A percentile compares a stretch with the other conserved stretches of the same genome.
phyloP scores from a whole-genome alignment of 2,329 filamentous ascomycete genomes.

The Monilinia polystroma region DNA sequence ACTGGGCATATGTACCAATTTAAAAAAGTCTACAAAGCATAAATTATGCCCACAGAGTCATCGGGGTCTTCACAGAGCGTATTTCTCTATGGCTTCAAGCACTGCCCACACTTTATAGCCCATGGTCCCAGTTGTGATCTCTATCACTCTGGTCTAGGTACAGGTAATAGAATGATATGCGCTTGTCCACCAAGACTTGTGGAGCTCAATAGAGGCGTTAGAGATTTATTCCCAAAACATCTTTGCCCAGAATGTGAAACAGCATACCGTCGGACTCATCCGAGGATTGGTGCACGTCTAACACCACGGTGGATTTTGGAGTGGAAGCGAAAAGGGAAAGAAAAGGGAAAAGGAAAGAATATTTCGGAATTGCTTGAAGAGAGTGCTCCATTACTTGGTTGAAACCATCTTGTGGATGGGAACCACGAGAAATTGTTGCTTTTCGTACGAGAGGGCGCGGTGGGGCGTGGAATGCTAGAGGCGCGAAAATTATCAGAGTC shows the following conservation, averaged over 20 bases:
- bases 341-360: neutral
- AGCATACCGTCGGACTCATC: neutral
- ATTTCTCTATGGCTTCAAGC: slow-evolving; percentile 1
- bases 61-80: neutral
- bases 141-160: slow-evolving; percentile 1
- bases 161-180: neutral
- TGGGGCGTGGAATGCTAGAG: neutral
- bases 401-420: no score
- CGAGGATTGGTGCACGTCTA: neutral
- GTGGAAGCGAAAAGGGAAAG: neutral
- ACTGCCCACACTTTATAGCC: neutral
- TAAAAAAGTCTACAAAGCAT: no score
- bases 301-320: slow-evolving; percentile 2
- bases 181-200: neutral
- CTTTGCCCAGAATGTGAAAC: neutral
- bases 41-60: neutral
- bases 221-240: neutral
- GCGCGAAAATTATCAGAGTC: neutral
- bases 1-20: neutral
- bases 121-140: neutral
- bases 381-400: no score
- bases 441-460: neutral
- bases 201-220: neutral
- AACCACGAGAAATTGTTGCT: no score
- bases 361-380: no score